Conservation (phyloP, 306 rosid genomes). For the Lupinus albus region DNA sequence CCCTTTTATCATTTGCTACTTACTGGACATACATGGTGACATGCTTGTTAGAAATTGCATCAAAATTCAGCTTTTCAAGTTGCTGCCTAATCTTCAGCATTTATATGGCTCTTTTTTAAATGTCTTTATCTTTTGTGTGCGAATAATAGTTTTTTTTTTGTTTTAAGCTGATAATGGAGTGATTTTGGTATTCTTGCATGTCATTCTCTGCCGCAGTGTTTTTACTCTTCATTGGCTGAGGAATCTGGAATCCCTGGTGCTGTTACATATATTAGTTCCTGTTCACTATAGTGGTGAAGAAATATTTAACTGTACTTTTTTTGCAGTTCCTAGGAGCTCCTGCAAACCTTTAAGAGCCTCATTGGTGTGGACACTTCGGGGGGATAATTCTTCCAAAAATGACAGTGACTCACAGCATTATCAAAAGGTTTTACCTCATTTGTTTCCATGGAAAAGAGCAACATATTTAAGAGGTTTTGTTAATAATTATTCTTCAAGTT, state of each 20-base stretch:
- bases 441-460: slow-evolving; percentile 91
- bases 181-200: slow-evolving; percentile 18
- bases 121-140: not conserved
- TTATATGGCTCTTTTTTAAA: not conserved
- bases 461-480: slow-evolving; percentile 57
- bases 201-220: slow-evolving; percentile 30
- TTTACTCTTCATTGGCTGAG: slow-evolving; percentile 33
- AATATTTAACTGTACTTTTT: slow-evolving; percentile 24
- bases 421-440: slow-evolving; percentile 66
- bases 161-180: slow-evolving; percentile 14
- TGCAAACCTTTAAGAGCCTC: slow-evolving; percentile 64
- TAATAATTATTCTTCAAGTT: slow-evolving; percentile 51
- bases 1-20: slow-evolving; percentile 20
- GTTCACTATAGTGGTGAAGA: slow-evolving; percentile 31
- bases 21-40: too few species aligned
- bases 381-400: slow-evolving; percentile 52
- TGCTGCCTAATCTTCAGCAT: slow-evolving; percentile 6
- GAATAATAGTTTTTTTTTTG: not conserved
- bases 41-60: slow-evolving; percentile 29
- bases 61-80: slow-evolving; percentile 24
- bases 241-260: slow-evolving; percentile 30
- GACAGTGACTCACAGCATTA: slow-evolving; percentile 43
- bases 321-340: slow-evolving; percentile 57
- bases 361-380: slow-evolving; percentile 80
- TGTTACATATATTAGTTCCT: slow-evolving; percentile 29